phyloP scores from a whole-genome alignment of 164 flowering plant species.

The Nymphaea colorata region DNA sequence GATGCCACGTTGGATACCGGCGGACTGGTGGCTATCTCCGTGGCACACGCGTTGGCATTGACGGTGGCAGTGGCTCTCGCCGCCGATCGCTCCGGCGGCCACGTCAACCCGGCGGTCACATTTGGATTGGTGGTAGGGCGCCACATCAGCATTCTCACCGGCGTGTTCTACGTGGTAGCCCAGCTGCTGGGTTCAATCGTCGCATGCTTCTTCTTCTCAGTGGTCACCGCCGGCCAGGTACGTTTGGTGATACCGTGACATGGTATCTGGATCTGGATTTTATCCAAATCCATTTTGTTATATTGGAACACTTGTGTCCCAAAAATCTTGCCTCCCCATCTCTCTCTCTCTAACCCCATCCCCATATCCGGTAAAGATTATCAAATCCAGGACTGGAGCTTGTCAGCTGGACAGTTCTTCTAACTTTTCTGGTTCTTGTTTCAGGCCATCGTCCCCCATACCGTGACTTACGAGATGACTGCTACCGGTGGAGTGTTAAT shows the following conservation, averaged over 20 bases:
- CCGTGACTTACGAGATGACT: conserved; percentile 55
- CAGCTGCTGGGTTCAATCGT: conserved; percentile 58
- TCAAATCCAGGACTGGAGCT: background rate
- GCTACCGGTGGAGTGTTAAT: conserved; percentile 72
- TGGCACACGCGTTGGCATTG: conserved; percentile 56
- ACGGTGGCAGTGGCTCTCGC: conserved; percentile 49
- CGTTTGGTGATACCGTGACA: background rate
- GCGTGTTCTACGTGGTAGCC: conserved; percentile 59
- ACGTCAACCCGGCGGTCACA: conserved; percentile 83
- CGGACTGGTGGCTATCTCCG: conserved; percentile 33
- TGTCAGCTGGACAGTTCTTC: background rate
- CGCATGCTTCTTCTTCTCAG: conserved; percentile 54
- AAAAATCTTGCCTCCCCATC: background rate
- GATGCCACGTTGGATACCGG: conserved; percentile 30
- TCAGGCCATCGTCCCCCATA: conserved; percentile 46
- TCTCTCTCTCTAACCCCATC: background rate
- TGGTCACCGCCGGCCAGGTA: conserved; percentile 44
- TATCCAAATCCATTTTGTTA: too few relatives aligned
- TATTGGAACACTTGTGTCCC: background rate
- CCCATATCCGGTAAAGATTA: background rate
- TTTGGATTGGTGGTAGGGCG: conserved; percentile 73
- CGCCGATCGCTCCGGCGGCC: conserved; percentile 54
- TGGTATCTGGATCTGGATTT: background rate
- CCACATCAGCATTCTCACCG: conserved; percentile 46
- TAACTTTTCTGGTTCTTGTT: background rate